Conservation (phyloP, 2,329 filamentous ascomycete species). For the Trichoderma sp. region DNA sequence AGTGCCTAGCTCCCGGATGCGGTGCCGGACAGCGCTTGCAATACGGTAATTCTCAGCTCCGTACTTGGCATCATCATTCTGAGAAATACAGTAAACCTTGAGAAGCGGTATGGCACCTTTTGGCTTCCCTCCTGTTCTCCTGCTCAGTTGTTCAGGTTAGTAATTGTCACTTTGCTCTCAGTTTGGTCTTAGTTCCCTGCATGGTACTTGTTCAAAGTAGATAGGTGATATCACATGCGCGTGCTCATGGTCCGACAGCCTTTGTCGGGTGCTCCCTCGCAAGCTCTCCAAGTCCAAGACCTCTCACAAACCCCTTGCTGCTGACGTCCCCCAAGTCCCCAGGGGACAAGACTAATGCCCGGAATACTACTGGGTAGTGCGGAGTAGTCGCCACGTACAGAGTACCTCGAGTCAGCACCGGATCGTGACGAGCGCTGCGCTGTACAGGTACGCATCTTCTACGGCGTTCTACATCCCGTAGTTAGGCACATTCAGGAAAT, state of each 20-base stretch:
- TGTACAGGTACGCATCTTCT: not conserved
- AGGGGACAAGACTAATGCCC: not conserved
- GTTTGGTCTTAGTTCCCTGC: not conserved
- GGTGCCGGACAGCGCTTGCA: not conserved
- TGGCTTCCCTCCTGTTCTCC: too few species aligned
- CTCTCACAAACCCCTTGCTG: slow-evolving; percentile 4
- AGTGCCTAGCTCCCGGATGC: not conserved
- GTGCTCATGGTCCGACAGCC: not conserved
- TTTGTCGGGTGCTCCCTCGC: not conserved
- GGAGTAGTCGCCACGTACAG: not conserved
- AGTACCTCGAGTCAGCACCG: not conserved
- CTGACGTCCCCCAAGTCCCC: not conserved
- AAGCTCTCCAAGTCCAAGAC: not conserved
- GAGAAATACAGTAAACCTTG: not conserved
- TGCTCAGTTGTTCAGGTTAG: not conserved
- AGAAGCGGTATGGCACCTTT: not conserved
- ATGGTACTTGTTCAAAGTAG: not conserved
- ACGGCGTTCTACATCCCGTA: not conserved
- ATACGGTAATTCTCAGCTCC: not conserved
- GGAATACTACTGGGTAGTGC: not conserved
- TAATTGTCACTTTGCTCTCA: not conserved
- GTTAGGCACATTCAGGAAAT: not conserved
- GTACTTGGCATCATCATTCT: not conserved
- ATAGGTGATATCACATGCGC: slow-evolving; percentile 10
- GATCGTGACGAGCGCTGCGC: not conserved